Conservation (phyloP, 2,329 filamentous ascomycete genomes). For the Canariomyces notabilis region DNA sequence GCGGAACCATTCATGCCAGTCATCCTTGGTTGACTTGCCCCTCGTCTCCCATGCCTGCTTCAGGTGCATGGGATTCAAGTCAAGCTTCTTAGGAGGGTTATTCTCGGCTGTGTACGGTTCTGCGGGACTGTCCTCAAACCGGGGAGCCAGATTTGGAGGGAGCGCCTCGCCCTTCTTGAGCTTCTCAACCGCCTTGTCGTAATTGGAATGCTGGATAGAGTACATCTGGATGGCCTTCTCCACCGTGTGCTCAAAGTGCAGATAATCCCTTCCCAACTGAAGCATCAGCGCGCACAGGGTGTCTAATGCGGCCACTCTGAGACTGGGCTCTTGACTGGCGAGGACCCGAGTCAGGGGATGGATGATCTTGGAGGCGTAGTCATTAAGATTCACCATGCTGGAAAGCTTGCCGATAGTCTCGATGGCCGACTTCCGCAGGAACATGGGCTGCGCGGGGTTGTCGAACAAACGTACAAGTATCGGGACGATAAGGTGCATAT, state of each 20-base stretch:
- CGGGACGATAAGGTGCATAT: conserved; percentile 98
- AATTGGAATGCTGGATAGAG: conserved; percentile 84
- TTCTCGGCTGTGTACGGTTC: conserved; percentile 80
- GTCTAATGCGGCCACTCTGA: conserved; percentile 82
- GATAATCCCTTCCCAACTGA: conserved; percentile 90
- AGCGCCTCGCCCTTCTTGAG: conserved; percentile 89
- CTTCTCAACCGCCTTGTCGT: conserved; percentile 86
- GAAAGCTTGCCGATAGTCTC: conserved; percentile 93
- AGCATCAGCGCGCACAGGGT: conserved; percentile 93
- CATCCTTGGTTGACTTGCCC: conserved; percentile 94
- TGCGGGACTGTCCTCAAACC: conserved; percentile 71
- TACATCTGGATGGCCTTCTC: conserved; percentile 78
- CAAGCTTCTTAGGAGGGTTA: conserved; percentile 77
- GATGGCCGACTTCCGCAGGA: conserved; percentile 81
- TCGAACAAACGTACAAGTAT: conserved; percentile 94
- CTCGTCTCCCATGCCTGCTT: conserved; percentile 97
- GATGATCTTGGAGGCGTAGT: conserved; percentile 93
- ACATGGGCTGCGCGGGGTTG: conserved; percentile 72
- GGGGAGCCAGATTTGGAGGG: conserved; percentile 88
- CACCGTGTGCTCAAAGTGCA: conserved; percentile 89
- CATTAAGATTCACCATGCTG: conserved; percentile 92
- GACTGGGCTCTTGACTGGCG: conserved; percentile 61
- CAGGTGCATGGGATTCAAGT: conserved; percentile 95
- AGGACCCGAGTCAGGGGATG: conserved; percentile 86
- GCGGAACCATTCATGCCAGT: conserved; percentile 99